phyloP scores from a whole-genome alignment of 2,329 filamentous ascomycete species.

The Nemania sp. region DNA sequence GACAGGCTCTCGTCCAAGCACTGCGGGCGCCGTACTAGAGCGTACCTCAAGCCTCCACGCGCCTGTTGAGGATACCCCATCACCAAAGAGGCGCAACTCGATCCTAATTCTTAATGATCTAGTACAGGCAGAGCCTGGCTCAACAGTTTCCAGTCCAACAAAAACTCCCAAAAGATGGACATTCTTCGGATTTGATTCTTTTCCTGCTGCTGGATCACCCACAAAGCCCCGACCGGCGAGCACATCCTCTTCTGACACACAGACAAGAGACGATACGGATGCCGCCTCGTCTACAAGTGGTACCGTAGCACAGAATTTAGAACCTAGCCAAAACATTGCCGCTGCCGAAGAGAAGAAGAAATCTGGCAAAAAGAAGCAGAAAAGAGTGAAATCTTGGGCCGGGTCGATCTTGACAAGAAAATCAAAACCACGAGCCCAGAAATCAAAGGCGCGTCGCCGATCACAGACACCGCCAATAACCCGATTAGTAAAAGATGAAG shows the following conservation, averaged over 20 bases:
- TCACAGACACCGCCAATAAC: constrained; percentile 62
- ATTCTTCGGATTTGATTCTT: constrained; percentile 71
- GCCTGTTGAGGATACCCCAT: constrained; percentile 49
- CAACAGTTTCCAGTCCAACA: constrained; percentile 60
- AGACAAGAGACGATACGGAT: constrained; percentile 46
- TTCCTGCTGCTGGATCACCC: constrained; percentile 60
- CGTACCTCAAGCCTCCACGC: constrained; percentile 56
- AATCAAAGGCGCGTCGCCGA: constrained; percentile 56
- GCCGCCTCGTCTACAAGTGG: constrained; percentile 54
- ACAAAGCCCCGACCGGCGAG: constrained; percentile 62
- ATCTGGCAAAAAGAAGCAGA: constrained; percentile 65
- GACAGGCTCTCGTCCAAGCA: constrained; percentile 72
- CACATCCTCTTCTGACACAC: constrained; percentile 59
- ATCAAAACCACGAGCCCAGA: constrained; percentile 63
- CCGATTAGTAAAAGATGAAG: constrained; percentile 49
- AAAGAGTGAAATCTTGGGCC: constrained; percentile 81
- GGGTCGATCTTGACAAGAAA: constrained; percentile 75
- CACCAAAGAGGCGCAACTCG: constrained; percentile 68
- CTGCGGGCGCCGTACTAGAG: constrained; percentile 77
- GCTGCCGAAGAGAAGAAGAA: constrained; percentile 49
- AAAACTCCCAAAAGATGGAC: constrained; percentile 70
- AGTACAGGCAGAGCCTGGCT: constrained; percentile 52
- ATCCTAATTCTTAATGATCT: constrained; percentile 66
- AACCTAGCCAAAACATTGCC: constrained; percentile 39
- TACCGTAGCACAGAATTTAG: constrained; percentile 44